Evolutionary conservation across 2,329 filamentous ascomycete genomes (phyloP).

Genomic region (Ilyonectria destructans): DNA sequence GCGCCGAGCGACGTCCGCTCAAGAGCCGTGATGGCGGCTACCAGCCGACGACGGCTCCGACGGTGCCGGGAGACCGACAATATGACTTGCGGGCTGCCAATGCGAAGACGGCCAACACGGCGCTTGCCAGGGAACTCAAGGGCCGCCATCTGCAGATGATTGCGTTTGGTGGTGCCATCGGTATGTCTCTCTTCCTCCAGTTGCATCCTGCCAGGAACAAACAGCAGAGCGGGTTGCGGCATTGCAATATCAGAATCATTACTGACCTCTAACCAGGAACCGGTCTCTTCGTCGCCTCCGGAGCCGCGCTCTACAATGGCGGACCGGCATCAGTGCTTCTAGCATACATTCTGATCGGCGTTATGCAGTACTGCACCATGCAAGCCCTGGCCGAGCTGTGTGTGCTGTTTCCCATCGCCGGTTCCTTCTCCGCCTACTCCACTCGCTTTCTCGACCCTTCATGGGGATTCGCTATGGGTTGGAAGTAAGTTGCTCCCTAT

Average conservation of each 20-base stretch:
- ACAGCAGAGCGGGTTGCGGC: not conserved
- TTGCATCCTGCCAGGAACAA: not conserved
- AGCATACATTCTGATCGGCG: slow-evolving; percentile 82
- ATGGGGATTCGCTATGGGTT: slow-evolving; percentile 96
- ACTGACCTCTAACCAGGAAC: slow-evolving; percentile 67
- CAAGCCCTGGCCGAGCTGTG: slow-evolving; percentile 94
- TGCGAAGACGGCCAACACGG: slow-evolving; percentile 82
- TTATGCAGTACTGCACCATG: slow-evolving; percentile 93
- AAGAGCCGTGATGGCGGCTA: slow-evolving; percentile 46
- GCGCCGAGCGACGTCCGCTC: slow-evolving; percentile 32
- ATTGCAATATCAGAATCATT: not conserved
- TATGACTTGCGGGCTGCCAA: slow-evolving; percentile 73
- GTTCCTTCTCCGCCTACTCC: slow-evolving; percentile 94
- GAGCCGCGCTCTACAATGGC: slow-evolving; percentile 79
- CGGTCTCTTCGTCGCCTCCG: slow-evolving; percentile 90
- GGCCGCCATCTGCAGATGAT: slow-evolving; percentile 96
- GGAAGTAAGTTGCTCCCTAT: slow-evolving; percentile 75
- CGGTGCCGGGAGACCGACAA: slow-evolving; percentile 59
- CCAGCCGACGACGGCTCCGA: slow-evolving; percentile 34
- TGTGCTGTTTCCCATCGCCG: slow-evolving; percentile 90
- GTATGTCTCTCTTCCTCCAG: slow-evolving; percentile 57
- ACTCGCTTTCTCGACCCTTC: slow-evolving; percentile 94
- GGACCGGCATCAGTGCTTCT: slow-evolving; percentile 86
- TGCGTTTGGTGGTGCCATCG: slow-evolving; percentile 93
- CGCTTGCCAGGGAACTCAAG: slow-evolving; percentile 84